These are phyloP conservation scores for Trametes cinnabarina DNA, from an alignment of 768 basidiomycete species.

Conservation along the genomic window DNA sequence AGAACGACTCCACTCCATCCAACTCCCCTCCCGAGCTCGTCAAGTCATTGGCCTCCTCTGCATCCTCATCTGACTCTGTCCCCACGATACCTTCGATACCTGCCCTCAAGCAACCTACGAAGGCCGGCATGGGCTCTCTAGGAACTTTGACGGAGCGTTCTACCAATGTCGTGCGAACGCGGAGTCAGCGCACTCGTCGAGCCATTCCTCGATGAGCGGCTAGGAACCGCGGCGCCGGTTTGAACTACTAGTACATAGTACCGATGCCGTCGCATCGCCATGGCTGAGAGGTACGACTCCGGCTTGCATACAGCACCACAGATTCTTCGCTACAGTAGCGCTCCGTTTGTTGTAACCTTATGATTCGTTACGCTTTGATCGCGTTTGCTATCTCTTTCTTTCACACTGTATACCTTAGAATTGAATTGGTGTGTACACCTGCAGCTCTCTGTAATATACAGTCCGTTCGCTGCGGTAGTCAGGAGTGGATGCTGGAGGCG, in stretches of 20 bases:
- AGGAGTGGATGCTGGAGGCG: neutral
- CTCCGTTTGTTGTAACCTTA: constrained; percentile 5
- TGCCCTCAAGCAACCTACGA: constrained; percentile 22
- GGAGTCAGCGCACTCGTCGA: constrained; percentile 17
- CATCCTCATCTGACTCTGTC: constrained; percentile 32
- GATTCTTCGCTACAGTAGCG: too few relatives aligned
- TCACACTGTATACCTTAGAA: constrained; percentile 5
- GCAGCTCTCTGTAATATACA: too few relatives aligned
- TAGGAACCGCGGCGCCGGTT: too few relatives aligned
- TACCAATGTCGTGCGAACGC: constrained; percentile 31
- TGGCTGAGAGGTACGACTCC: too few relatives aligned
- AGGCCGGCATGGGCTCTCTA: constrained; percentile 22
- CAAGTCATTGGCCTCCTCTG: constrained; percentile 38
- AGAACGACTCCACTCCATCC: constrained; percentile 30
- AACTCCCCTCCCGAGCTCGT: constrained; percentile 8
- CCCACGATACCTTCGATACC: constrained; percentile 14
- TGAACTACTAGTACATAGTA: too few relatives aligned
- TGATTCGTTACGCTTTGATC: constrained; percentile 1
- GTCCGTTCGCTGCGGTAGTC: neutral
- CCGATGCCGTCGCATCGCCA: too few relatives aligned
- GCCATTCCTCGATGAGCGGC: neutral
- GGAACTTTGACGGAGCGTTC: constrained; percentile 35
- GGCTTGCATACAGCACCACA: too few relatives aligned
- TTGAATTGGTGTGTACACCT: neutral
- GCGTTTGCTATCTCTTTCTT: neutral